Percentiles rank a stretch among this genome's conserved stretches.
Evolutionary conservation across 768 basidiomycete species (phyloP).

Genomic region (Fomitopsis serialis): DNA sequence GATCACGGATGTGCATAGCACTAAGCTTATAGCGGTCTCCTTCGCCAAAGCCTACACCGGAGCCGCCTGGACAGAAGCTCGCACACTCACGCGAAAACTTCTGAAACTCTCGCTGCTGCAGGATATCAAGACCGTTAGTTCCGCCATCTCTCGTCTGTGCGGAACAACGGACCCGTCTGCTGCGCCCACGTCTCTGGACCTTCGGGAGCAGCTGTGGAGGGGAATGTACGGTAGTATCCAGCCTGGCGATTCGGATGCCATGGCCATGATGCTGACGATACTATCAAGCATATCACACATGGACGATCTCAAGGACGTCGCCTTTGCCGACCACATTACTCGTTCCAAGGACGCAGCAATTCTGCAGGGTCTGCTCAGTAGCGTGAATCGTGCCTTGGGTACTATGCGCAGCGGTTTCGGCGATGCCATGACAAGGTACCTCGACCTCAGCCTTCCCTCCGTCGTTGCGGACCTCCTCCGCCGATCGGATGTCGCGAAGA

Average conservation of each 20-base stretch:
- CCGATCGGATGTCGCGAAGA: slow-evolving; percentile 49
- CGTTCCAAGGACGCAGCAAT: slow-evolving; percentile 17
- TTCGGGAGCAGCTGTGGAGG: slow-evolving; percentile 62
- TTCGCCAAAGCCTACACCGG: slow-evolving; percentile 35
- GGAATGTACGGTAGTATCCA: slow-evolving; percentile 56
- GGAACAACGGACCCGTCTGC: slow-evolving; percentile 6
- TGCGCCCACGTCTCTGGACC: slow-evolving; percentile 27
- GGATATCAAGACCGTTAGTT: slow-evolving; percentile 29
- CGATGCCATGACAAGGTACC: slow-evolving; percentile 55
- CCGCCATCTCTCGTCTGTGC: slow-evolving; percentile 26
- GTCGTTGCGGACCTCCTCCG: slow-evolving; percentile 50
- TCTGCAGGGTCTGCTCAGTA: slow-evolving; percentile 35
- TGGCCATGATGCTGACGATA: slow-evolving; percentile 52
- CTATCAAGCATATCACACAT: slow-evolving; percentile 62
- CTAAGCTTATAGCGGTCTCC: slow-evolving; percentile 41
- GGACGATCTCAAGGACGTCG: slow-evolving; percentile 48
- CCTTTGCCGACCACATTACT: slow-evolving; percentile 39
- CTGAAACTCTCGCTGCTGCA: slow-evolving; percentile 26
- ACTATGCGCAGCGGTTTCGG: slow-evolving; percentile 59
- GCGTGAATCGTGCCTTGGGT: slow-evolving; percentile 57
- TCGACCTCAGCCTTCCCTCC: slow-evolving; percentile 53
- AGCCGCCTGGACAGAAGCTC: slow-evolving; percentile 36
- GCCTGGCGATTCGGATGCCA: slow-evolving; percentile 51
- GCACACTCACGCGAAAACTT: slow-evolving; percentile 38
- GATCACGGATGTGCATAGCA: slow-evolving; percentile 47